Evolutionary conservation across 257 asterid species (phyloP), one percentile per base, ranked within the genome.

Genomic region (Voacanga thouarsii): DNA sequence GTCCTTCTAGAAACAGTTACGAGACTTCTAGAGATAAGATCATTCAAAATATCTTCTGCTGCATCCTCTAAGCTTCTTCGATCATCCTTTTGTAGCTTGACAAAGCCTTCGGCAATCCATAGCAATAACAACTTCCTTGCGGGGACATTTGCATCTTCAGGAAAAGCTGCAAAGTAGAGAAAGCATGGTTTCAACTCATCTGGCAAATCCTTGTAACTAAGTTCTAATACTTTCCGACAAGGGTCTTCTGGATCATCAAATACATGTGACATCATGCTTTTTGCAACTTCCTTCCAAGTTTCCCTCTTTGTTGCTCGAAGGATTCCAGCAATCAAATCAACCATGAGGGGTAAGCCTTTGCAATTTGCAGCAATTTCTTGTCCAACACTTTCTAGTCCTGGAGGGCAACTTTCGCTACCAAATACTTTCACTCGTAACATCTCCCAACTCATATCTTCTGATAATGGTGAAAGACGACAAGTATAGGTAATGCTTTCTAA

Each of bases 61-160:
- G 26, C 63, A 26, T 72, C 78, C 71, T 70, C 75, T 8, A 41
- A 59, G 49, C 71, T 70, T 39, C 47, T 39, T 16, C 8, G 7
- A 6, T 10, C 71, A 26, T 26, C 55, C 30, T 55, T 43, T 63
- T 49, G 75, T 19, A 51, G 23, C 16, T 73, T 33, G 45, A 73
- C 8, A 44, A 71, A 81, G 26, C 84, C 84, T 65, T 81, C 81
- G 11, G 81, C 68, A 12, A 74, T 74, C 77, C 77, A 74, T 12
- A 55, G n/a, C 41, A 12, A 57, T 16, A 41, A 21, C 24, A 74
- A n/a, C 50, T 74, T 44, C 1, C 18, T 19, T 12, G 23, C 6
- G 0, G 6, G 23, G 28, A 56, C 41, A 55, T 74, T 53, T 37
- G n/a, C 19, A 7, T 74, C 69, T 44, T 37, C 41, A 23, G 69